These are phyloP conservation scores for Lipomyces orientalis DNA, from an alignment of 805 yeast genomes.

Conservation along the genomic window DNA sequence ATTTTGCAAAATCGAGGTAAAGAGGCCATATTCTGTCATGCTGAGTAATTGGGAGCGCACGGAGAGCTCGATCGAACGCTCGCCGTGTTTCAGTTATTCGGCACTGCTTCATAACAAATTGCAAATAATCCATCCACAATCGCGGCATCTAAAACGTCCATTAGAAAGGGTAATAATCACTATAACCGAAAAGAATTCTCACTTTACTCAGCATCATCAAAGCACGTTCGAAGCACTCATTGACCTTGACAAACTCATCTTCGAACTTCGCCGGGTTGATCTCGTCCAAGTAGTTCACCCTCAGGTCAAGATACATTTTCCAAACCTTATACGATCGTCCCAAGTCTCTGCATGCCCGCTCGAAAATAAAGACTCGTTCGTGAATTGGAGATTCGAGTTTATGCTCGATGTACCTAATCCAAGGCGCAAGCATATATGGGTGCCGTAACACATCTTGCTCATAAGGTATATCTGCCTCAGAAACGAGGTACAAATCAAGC, in stretches of 20 bases:
- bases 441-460: conserved; percentile 53
- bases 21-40: conserved; percentile 63
- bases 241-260: conserved; percentile 48
- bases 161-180: no score
- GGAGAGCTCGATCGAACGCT: conserved; percentile 58
- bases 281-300: conserved; percentile 45
- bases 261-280: conserved; percentile 44
- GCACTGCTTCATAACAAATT: conserved; percentile 49
- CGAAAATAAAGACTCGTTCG: conserved; percentile 51
- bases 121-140: conserved; percentile 60
- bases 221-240: conserved; percentile 55
- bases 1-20: conserved; percentile 57
- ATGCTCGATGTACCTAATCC: conserved; percentile 51
- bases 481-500: conserved; percentile 25
- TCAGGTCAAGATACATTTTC: conserved; percentile 55
- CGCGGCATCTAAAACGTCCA: conserved; percentile 48
- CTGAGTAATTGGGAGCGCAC: conserved; percentile 55
- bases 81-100: conserved; percentile 51
- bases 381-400: conserved; percentile 41
- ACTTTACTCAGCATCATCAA: conserved; percentile 50
- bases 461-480: conserved; percentile 54
- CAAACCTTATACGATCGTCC: conserved; percentile 61
- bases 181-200: background rate
- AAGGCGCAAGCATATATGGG: conserved; percentile 47
- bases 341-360: conserved; percentile 56